A percentile compares a stretch with the other conserved stretches of the same genome.
These are phyloP conservation scores for Rhodotorula graminis DNA, from an alignment of 768 basidiomycete species.

Conservation along the genomic window DNA sequence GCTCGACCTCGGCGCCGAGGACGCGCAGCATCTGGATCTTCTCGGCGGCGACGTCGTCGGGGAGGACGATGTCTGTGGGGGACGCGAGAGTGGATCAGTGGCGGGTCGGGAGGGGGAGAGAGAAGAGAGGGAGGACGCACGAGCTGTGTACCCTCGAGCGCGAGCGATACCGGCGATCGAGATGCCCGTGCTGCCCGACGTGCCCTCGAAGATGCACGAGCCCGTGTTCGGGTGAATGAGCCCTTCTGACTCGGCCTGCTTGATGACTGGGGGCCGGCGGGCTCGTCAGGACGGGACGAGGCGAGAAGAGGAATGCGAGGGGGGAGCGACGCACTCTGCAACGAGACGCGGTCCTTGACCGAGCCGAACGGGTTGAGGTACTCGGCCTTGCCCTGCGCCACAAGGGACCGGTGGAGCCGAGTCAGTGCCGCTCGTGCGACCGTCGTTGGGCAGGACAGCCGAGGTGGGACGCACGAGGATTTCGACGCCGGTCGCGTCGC, in stretches of 20 bases:
- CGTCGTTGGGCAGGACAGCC: no score
- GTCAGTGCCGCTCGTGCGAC: no score
- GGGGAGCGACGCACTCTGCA: slow-evolving; percentile 60
- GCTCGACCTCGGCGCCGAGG: slow-evolving; percentile 82
- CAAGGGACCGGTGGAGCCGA: not conserved
- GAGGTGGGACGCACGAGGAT: slow-evolving; percentile 57
- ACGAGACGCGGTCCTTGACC: slow-evolving; percentile 94
- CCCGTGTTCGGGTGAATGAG: slow-evolving; percentile 77
- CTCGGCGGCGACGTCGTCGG: slow-evolving; percentile 58
- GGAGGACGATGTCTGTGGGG: slow-evolving; percentile 20
- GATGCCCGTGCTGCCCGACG: slow-evolving; percentile 92
- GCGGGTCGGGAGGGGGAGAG: slow-evolving; percentile 64
- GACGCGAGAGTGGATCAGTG: not conserved
- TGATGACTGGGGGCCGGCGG: slow-evolving; percentile 63
- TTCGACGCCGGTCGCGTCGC: slow-evolving; percentile 83
- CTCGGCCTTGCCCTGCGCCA: slow-evolving; percentile 49
- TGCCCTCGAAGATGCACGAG: slow-evolving; percentile 93
- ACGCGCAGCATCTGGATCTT: slow-evolving; percentile 78
- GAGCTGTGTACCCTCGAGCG: slow-evolving; percentile 40
- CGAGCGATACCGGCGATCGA: slow-evolving; percentile 85
- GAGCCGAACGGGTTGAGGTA: slow-evolving; percentile 96
- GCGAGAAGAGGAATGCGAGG: slow-evolving; percentile 47
- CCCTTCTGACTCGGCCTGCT: slow-evolving; percentile 81
- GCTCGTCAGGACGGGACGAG: not conserved
- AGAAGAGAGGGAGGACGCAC: slow-evolving; percentile 10